Percentiles rank a stretch among this genome's conserved stretches.
These are phyloP conservation scores for Leccinum ochraceum DNA, from an alignment of 768 basidiomycete genomes.

Conservation along the genomic window DNA sequence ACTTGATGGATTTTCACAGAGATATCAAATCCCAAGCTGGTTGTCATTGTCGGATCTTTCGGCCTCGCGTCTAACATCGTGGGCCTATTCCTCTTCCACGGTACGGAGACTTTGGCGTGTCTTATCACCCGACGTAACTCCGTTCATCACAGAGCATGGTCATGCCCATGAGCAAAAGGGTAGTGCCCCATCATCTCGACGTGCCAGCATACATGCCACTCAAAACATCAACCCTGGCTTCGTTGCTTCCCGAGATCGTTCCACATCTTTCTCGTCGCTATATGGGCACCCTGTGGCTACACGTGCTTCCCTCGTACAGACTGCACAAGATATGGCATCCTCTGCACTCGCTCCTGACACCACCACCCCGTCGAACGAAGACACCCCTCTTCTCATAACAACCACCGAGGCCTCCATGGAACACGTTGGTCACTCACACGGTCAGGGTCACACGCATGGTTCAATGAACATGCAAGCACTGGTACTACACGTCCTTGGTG, in stretches of 20 bases:
- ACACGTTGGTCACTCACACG: slow-evolving; percentile 12
- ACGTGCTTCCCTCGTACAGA: slow-evolving; percentile 72
- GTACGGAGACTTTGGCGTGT: slow-evolving; percentile 41
- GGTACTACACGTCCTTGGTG: slow-evolving; percentile 91
- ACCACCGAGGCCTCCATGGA: slow-evolving; percentile 11
- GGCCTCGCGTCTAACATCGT: slow-evolving; percentile 92
- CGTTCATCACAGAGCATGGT: slow-evolving; percentile 54
- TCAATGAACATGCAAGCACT: slow-evolving; percentile 99
- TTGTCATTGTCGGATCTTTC: slow-evolving; percentile 87
- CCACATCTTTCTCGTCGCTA: slow-evolving; percentile 56
- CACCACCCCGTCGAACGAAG: slow-evolving; percentile 34
- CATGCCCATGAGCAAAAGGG: slow-evolving; percentile 53
- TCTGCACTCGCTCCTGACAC: slow-evolving; percentile 18
- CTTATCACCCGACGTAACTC: slow-evolving; percentile 11
- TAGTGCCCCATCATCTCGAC: slow-evolving; percentile 39
- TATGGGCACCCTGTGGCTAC: slow-evolving; percentile 77
- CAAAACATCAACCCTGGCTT: slow-evolving; percentile 19
- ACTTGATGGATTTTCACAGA: slow-evolving; percentile 47
- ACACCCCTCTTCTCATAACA: slow-evolving; percentile 44
- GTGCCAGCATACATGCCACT: slow-evolving; percentile 38
- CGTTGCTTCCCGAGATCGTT: slow-evolving; percentile 34
- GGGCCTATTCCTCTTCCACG: slow-evolving; percentile 94
- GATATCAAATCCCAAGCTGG: slow-evolving; percentile 83
- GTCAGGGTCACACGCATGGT: slow-evolving; percentile 48
- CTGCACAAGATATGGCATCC: slow-evolving; percentile 77